phyloP scores from a whole-genome alignment of 1,284 basidiomycete species.

The Xerocomus nothofagi region DNA sequence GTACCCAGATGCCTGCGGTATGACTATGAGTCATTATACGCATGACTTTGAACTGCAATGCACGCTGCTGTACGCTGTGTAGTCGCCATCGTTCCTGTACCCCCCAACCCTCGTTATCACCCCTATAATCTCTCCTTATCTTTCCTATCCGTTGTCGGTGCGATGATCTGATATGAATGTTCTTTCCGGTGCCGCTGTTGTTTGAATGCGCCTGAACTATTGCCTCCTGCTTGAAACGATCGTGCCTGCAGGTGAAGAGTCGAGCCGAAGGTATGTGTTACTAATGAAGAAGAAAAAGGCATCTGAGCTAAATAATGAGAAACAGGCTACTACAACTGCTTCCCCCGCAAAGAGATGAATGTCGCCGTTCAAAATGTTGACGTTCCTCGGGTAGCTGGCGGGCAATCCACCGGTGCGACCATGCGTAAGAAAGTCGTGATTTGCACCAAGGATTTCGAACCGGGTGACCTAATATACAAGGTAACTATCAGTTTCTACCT shows the following conservation, averaged over 20 bases:
- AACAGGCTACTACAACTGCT: conserved; percentile 71
- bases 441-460: conserved; percentile 63
- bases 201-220: conserved; percentile 19
- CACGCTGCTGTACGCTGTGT: conserved; percentile 35
- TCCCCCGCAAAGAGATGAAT: conserved; percentile 70
- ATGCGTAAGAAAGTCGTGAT: conserved; percentile 56
- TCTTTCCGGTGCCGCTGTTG: conserved; percentile 34
- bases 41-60: conserved; percentile 34
- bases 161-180: conserved; percentile 65
- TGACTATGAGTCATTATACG: conserved; percentile 32
- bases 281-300: conserved; percentile 23
- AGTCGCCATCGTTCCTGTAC: conserved; percentile 32
- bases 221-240: conserved; percentile 12
- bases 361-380: conserved; percentile 55
- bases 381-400: conserved; percentile 29
- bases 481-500: conserved; percentile 36
- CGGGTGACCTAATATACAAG: conserved; percentile 75
- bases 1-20: conserved; percentile 49
- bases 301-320: conserved; percentile 26
- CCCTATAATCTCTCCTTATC: conserved; percentile 22
- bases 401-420: conserved; percentile 30
- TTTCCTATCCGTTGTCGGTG: conserved; percentile 23
- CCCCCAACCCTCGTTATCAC: conserved; percentile 17
- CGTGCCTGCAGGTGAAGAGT: conserved; percentile 52
- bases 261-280: conserved; percentile 72